Percentiles rank a stretch among this genome's conserved stretches.
Conservation (phyloP, 257 asterid genomes). For the Eustoma russellianum region DNA sequence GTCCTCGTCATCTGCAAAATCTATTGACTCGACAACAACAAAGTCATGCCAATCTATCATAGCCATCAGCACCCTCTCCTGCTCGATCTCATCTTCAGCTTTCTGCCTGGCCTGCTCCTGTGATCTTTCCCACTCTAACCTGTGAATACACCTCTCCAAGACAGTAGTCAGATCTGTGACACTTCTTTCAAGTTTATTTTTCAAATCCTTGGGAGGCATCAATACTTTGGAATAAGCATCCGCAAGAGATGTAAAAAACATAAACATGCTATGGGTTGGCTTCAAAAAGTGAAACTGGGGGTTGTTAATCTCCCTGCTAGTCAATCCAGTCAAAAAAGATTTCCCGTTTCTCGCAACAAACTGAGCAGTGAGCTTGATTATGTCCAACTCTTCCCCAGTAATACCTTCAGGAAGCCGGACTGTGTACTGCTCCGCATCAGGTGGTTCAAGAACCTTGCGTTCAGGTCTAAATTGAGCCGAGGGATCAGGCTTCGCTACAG, state of each 20-base stretch:
- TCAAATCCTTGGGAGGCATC: conserved; percentile 80
- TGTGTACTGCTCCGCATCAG: conserved; percentile 87
- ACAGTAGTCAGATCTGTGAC: conserved; percentile 79
- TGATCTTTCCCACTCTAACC: conserved; percentile 92
- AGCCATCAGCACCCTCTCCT: conserved; percentile 82
- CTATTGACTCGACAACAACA: conserved; percentile 88
- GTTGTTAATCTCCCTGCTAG: conserved; percentile 76
- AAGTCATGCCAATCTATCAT: conserved; percentile 99
- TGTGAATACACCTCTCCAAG: conserved; percentile 74
- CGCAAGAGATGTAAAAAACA: conserved; percentile 91
- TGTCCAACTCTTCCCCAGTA: conserved; percentile 89
- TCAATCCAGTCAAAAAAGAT: conserved; percentile 81
- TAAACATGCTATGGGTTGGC: conserved; percentile 95
- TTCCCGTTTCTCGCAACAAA: conserved; percentile 92
- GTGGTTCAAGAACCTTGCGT: conserved; percentile 77
- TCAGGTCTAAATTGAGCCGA: conserved; percentile 53
- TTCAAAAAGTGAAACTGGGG: conserved; percentile 83
- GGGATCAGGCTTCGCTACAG: conserved; percentile 55
- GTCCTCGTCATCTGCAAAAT: conserved; percentile 94
- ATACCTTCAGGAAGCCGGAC: conserved; percentile 92
- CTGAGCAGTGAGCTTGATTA: conserved; percentile 88
- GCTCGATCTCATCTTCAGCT: conserved; percentile 90
- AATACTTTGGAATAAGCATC: conserved; percentile 92
- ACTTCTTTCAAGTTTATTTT: conserved; percentile 61
- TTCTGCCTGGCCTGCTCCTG: conserved; percentile 96